phyloP scores from a whole-genome alignment of 768 basidiomycete species.

The Hericium coralloides region DNA sequence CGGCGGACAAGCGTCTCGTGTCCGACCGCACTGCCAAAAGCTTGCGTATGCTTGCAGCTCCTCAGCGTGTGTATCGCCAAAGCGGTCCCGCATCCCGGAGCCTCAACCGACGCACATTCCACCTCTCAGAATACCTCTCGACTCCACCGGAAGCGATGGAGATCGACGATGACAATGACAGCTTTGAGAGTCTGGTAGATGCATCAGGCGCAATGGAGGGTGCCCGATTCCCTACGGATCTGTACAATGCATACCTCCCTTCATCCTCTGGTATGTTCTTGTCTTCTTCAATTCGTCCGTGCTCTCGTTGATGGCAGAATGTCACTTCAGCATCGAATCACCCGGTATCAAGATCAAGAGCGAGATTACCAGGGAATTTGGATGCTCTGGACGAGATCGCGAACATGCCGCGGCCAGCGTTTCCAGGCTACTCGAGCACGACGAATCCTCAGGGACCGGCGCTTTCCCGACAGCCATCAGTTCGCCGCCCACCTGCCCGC shows the following conservation, averaged over 20 bases:
- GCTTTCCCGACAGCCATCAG: slow-evolving; percentile 48
- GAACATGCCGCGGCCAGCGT: no score
- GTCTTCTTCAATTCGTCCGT: no score
- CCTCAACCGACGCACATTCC: slow-evolving; percentile 15
- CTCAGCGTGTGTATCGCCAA: slow-evolving; percentile 44
- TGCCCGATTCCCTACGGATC: slow-evolving; percentile 45
- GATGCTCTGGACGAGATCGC: no score
- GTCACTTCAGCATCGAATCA: no score
- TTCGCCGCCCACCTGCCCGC: slow-evolving; percentile 44
- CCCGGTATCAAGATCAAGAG: no score
- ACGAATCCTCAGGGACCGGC: slow-evolving; percentile 11
- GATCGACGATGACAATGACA: slow-evolving; percentile 60
- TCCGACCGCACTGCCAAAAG: slow-evolving; percentile 59
- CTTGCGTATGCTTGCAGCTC: slow-evolving; percentile 46
- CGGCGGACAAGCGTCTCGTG: slow-evolving; percentile 50
- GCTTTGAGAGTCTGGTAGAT: slow-evolving; percentile 36
- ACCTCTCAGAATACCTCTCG: slow-evolving; percentile 44
- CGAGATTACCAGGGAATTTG: no score
- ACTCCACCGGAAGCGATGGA: slow-evolving; percentile 48
- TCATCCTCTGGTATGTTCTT: not conserved
- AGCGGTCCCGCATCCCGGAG: not conserved
- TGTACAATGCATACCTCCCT: slow-evolving; percentile 52
- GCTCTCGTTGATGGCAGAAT: no score
- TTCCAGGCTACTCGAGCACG: not conserved
- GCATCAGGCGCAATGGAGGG: slow-evolving; percentile 39